Evolutionary conservation across 2,329 filamentous ascomycete genomes (phyloP), one percentile per base, ranked within the genome.

Genomic region (Paecilomyces sp.): DNA sequence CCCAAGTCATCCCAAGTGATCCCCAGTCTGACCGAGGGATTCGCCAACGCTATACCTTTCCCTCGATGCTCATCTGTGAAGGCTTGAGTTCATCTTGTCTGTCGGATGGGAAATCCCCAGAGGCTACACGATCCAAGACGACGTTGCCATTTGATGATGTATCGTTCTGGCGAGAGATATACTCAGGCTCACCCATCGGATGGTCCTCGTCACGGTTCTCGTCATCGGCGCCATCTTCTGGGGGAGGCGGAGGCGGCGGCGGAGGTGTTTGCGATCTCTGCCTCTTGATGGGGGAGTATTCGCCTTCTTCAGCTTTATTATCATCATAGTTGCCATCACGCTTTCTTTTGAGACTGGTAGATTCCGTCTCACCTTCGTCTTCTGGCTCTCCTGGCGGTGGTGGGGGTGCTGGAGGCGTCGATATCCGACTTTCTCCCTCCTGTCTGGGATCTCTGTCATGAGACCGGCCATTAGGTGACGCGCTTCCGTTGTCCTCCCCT

Each of bases 391-490:
- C 55, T 22, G 64, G 64, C 6, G 68, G 69, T 5, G 70, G 69
- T 11, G 74, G 74, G 1, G 74, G 73, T 15, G 73, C 70, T 1
- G 71, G 70, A 1, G 72, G 73, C 7, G 71, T 69, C 7, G 74
- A 73, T 24, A 73, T 75, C 41, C 28, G 69, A 71, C 30, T 81
- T 71, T 41, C 79, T 12, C 31, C 31, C 11, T 33, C 31, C 8
- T 12, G 31, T 33, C 12, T 33, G 11, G 31, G 31, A 28, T 28
- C 25, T 28, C 9, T 36, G 33, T 11, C 9, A 12, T 3, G 8
- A 36, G 13, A 3, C 33, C 33, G 33, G 13, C 13, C 33, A 36
- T 36, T 36, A 12, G 33, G 33, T 2, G 33, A 36, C 13, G 13
- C 13, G 13, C 36, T 41, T 41, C 13, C 36, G 36, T 41, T 41